phyloP scores from a whole-genome alignment of 306 rosid genomes.

The Fragaria vesca region DNA sequence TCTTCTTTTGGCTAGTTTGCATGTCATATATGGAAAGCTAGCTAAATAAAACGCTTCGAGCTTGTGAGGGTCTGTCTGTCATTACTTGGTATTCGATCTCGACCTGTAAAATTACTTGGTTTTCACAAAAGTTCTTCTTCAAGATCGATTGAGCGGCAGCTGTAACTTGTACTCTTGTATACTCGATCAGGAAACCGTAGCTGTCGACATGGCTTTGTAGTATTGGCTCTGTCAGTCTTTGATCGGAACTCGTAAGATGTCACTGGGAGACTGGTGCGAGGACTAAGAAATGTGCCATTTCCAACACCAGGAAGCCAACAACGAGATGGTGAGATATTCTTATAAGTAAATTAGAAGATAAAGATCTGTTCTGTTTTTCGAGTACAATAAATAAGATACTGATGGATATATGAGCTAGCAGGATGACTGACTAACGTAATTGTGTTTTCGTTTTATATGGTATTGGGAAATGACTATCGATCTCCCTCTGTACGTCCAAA shows the following conservation, averaged over 20 bases:
- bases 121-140: not conserved
- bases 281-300: not conserved
- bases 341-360: no score
- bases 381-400: no score
- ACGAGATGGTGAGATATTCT: not conserved
- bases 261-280: not conserved
- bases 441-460: no score
- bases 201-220: not conserved
- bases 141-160: not conserved
- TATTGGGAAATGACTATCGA: no score
- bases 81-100: not conserved
- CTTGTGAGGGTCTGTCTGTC: not conserved
- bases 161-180: not conserved
- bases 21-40: not conserved
- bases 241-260: slow-evolving; percentile 2
- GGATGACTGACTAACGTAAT: no score
- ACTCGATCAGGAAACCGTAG: not conserved
- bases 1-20: not conserved
- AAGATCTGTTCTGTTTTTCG: no score
- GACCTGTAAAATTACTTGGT: not conserved
- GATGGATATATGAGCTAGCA: no score
- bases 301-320: not conserved
- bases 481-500: no score
- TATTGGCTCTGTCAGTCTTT: not conserved
- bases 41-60: not conserved